Base-by-base conservation (phyloP, 306 rosid genomes). In the Vigna reflexopilosa region DNA sequence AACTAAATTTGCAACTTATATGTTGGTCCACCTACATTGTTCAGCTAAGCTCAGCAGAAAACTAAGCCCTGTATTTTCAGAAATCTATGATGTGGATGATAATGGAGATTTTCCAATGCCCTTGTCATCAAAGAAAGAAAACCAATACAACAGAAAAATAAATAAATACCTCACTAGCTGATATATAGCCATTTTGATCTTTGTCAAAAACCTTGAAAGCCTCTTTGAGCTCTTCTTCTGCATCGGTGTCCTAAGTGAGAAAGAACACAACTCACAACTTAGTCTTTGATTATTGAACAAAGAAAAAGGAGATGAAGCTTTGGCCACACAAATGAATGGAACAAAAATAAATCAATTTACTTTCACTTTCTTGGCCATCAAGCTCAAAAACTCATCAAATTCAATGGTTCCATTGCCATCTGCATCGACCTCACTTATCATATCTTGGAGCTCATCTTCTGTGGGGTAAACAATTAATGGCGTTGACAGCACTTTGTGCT, bases 371-470 rank as follows among this genome's bases (percentile, higher is more conserved):
- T 84, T 90, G 54, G 97, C 98, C 99, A 96, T 96, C 55, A 93
- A 85, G 83, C 78, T 87, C 76, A 96, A 78, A 83, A 96, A 96
- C 88, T 96, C 99, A 6, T 88, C 84, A 74, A 96, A 96, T 44
- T 96, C 99, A 20, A 93, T 96, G n/a, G 98, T 96, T 42, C 99
- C 99, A 75, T 93, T 93, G 63, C 98, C 98, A 75, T 96, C 99
- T 14, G 73, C 85, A 62, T 96, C 99, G 0, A 93, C 93, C 75
- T 96, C 97, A 16, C 40, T 91, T 9, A 96, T 96, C 97, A 96
- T 96, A 56, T 86, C 94, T 52, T 86, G 96, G 59, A 96, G 91
- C 86, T 96, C 98, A 88, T 91, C 90, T 74, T 93, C 94, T 8
- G 97, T 93, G 4, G 99, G 99, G 52, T 96, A 19, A 19, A 19